phyloP scores from a whole-genome alignment of 805 yeast species.

The Pichia cabralensis region DNA sequence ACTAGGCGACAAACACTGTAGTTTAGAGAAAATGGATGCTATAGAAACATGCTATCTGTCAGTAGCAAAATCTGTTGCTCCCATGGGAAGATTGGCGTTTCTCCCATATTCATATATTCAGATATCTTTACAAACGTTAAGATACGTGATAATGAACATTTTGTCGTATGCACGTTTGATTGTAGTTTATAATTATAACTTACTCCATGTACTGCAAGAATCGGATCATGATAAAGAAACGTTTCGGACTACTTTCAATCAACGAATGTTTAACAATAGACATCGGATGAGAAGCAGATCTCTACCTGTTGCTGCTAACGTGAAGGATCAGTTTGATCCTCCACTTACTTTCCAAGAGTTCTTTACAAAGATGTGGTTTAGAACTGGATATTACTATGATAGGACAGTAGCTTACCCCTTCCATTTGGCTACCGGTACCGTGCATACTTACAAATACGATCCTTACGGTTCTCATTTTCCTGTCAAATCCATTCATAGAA shows the following conservation, averaged over 20 bases:
- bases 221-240: conserved; percentile 16
- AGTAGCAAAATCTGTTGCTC: conserved; percentile 5
- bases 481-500: neutral
- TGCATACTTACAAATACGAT: conserved; percentile 2
- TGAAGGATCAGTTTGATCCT: conserved; percentile 18
- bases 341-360: conserved; percentile 14
- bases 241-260: conserved; percentile 14
- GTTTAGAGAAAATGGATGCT: no score
- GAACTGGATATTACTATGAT: conserved; percentile 31
- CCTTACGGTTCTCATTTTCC: neutral
- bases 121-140: conserved; percentile 15
- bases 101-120: conserved; percentile 18
- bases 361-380: conserved; percentile 19
- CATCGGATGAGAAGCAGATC: conserved; percentile 12
- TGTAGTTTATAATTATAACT: conserved; percentile 16
- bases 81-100: conserved; percentile 17
- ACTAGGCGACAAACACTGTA: no score
- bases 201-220: conserved; percentile 17
- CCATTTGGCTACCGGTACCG: conserved; percentile 3
- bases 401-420: conserved; percentile 28
- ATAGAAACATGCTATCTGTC: conserved; percentile 4
- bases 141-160: conserved; percentile 11
- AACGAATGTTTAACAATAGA: conserved; percentile 14
- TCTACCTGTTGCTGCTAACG: conserved; percentile 13
- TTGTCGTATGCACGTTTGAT: conserved; percentile 13